Percentiles rank a stretch among this genome's conserved stretches.
phyloP scores from a whole-genome alignment of 306 rosid species.

The Inga leiocalycina region DNA sequence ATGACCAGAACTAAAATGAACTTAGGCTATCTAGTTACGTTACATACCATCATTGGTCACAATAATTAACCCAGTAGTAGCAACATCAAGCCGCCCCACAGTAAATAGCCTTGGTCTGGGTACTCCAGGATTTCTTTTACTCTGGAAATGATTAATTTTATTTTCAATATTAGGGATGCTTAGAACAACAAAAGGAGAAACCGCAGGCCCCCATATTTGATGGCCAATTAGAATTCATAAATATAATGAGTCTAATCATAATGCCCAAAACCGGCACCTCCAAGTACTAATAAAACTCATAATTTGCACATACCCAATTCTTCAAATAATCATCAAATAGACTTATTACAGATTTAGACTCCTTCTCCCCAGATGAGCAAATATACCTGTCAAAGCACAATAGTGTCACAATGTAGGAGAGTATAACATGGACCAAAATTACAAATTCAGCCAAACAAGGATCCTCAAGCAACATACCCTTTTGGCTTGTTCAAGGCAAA shows the following conservation, averaged over 20 bases:
- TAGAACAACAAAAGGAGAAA: constrained; percentile 20
- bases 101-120: constrained; percentile 83
- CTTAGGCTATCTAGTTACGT: constrained; percentile 20
- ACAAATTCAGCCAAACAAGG: constrained; percentile 26
- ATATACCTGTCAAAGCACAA: constrained; percentile 63
- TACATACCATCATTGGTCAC: constrained; percentile 90
- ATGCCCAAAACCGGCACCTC: background rate
- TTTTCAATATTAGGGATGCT: constrained; percentile 9
- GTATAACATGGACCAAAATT: constrained; percentile 8
- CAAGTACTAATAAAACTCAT: constrained; percentile 4
- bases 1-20: constrained; percentile 9
- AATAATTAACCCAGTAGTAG: constrained; percentile 88
- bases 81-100: constrained; percentile 98
- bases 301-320: constrained; percentile 68
- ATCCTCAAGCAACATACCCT: constrained; percentile 60
- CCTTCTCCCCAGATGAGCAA: constrained; percentile 82
- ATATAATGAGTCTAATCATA: background rate
- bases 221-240: background rate
- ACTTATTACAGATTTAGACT: constrained; percentile 67
- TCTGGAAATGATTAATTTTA: constrained; percentile 45
- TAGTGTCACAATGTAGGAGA: constrained; percentile 13
- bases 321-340: constrained; percentile 74
- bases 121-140: constrained; percentile 62
- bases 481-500: constrained; percentile 95
- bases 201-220: background rate